Evolutionary conservation across 345 rosid genomes (phyloP).

Genomic region (Boechera retrofracta): DNA sequence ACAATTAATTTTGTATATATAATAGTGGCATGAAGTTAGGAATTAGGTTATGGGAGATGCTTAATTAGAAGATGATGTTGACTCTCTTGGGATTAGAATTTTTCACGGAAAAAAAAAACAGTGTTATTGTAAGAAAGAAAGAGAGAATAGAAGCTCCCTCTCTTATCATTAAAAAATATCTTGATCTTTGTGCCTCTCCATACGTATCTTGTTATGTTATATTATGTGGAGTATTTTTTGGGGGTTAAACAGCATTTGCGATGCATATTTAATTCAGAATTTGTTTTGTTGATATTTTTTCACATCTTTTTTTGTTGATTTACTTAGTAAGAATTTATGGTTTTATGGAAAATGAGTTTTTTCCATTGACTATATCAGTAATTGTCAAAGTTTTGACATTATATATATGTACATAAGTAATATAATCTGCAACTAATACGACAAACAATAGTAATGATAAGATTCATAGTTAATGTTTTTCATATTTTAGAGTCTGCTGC

Average conservation of each 20-base stretch:
- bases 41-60: constrained; percentile 11
- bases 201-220: constrained; percentile 1
- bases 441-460: background rate
- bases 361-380: background rate
- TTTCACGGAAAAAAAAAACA: constrained; percentile 3
- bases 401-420: background rate
- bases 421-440: background rate
- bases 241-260: constrained; percentile 17
- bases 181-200: constrained; percentile 34
- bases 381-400: background rate
- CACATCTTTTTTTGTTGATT: background rate
- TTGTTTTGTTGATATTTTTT: background rate
- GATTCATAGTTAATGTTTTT: background rate
- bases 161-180: constrained; percentile 3
- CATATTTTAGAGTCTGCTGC: background rate
- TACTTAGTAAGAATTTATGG: background rate
- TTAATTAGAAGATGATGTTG: constrained; percentile 28
- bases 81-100: constrained; percentile 43
- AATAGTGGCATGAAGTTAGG: constrained; percentile 40
- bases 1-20: background rate
- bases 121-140: constrained; percentile 25
- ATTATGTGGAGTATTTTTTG: background rate
- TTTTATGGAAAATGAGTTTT: background rate
- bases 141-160: constrained; percentile 46
- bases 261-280: constrained; percentile 9